These are phyloP conservation scores for Friedmanniomyces simplex DNA, from an alignment of 495 filamentous ascomycete genomes.

Conservation along the genomic window DNA sequence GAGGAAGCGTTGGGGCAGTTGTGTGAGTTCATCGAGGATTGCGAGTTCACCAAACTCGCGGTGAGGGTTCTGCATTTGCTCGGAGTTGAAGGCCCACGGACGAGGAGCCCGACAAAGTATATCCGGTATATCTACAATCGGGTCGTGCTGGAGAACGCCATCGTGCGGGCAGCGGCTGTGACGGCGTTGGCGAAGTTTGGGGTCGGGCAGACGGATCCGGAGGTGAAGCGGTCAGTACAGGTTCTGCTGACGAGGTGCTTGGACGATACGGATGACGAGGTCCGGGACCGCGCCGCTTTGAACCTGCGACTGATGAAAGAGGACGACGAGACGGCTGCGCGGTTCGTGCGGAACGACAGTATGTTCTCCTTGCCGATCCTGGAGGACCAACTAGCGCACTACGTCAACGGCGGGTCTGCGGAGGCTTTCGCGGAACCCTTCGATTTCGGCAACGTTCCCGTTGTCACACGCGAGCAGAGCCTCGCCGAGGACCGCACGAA, in stretches of 20 bases:
- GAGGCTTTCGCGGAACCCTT: constrained; percentile 77
- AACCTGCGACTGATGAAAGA: constrained; percentile 81
- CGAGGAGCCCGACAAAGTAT: constrained; percentile 92
- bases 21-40: constrained; percentile 99
- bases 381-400: constrained; percentile 95
- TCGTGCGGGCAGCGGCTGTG: constrained; percentile 89
- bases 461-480: constrained; percentile 91
- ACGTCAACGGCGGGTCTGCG: constrained; percentile 82
- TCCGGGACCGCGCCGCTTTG: constrained; percentile 86
- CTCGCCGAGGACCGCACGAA: constrained; percentile 94
- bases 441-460: constrained; percentile 80
- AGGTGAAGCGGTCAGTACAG: constrained; percentile 88
- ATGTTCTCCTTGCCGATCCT: constrained; percentile 94
- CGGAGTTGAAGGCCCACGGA: constrained; percentile 90
- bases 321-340: constrained; percentile 67
- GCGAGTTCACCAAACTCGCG: constrained; percentile 97
- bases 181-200: constrained; percentile 96
- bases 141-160: constrained; percentile 92
- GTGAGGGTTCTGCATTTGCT: constrained; percentile 90
- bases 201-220: constrained; percentile 89
- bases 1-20: constrained; percentile 95
- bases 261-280: constrained; percentile 96
- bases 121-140: constrained; percentile 99
- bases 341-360: constrained; percentile 85
- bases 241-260: constrained; percentile 88